phyloP scores from a whole-genome alignment of 1,284 basidiomycete species.

The Paramarasmius palmivorus region DNA sequence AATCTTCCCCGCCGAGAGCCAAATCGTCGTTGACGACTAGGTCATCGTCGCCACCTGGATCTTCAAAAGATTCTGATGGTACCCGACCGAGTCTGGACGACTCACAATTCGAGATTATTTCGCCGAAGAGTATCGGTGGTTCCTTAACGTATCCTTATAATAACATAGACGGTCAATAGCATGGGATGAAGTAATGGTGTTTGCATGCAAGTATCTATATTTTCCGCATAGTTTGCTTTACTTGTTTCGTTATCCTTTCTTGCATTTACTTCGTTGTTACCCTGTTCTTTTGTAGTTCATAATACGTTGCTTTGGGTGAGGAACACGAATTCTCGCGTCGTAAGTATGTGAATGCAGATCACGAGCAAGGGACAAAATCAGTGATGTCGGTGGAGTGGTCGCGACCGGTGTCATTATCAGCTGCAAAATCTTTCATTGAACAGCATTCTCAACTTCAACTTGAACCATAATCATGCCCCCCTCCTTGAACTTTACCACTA shows the following conservation, averaged over 20 bases:
- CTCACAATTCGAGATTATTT: slow-evolving; percentile 52
- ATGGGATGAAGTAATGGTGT: slow-evolving; percentile 20
- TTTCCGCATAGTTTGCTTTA: neutral
- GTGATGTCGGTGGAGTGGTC: no score
- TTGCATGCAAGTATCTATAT: neutral
- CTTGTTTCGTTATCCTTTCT: no score
- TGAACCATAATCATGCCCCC: slow-evolving; percentile 22
- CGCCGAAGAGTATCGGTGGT: slow-evolving; percentile 35
- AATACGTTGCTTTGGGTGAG: no score
- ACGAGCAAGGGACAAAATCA: no score
- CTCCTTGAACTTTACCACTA: slow-evolving; percentile 30
- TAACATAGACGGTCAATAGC: slow-evolving; percentile 24
- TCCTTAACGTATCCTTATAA: slow-evolving; percentile 39
- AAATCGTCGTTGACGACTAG: slow-evolving; percentile 27
- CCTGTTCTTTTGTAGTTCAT: no score
- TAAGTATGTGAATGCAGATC: no score
- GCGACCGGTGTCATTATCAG: neutral
- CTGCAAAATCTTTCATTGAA: neutral
- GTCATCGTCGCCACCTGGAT: slow-evolving; percentile 32
- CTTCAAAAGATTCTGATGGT: slow-evolving; percentile 27
- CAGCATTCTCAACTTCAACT: neutral
- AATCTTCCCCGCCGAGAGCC: slow-evolving; percentile 3
- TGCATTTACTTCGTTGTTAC: no score
- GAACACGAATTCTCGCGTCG: no score
- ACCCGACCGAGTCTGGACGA: slow-evolving; percentile 44